phyloP scores from a whole-genome alignment of 768 basidiomycete genomes.

The Leccinum imitatum region DNA sequence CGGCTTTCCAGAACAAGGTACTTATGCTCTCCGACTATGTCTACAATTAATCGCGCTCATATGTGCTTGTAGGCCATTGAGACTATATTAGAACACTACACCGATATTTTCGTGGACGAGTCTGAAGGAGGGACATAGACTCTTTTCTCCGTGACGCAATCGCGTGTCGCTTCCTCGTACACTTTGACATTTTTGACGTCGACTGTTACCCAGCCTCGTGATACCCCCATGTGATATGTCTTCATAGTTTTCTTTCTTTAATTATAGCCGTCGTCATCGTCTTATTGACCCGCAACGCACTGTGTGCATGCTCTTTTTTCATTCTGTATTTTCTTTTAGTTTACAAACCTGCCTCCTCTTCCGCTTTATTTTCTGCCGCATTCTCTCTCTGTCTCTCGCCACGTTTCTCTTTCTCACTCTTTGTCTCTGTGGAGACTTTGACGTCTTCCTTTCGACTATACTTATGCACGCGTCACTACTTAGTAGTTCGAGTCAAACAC shows the following conservation, averaged over 20 bases:
- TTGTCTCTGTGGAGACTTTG: neutral
- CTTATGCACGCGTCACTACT: neutral
- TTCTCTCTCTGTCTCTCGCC: neutral
- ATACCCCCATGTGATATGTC: conserved; percentile 27
- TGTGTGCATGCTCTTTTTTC: neutral
- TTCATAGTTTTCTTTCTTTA: conserved; percentile 13
- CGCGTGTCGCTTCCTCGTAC: neutral
- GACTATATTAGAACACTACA: conserved; percentile 91
- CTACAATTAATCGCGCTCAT: conserved; percentile 7
- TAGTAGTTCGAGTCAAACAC: neutral
- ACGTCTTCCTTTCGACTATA: neutral
- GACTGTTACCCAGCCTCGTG: conserved; percentile 25
- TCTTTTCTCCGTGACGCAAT: neutral
- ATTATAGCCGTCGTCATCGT: conserved; percentile 6
- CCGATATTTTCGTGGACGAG: conserved; percentile 96
- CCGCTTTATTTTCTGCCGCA: neutral
- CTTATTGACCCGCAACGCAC: conserved; percentile 7
- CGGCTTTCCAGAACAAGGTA: conserved; percentile 72
- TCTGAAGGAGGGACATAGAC: conserved; percentile 43
- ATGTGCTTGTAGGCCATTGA: conserved; percentile 71
- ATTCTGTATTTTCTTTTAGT: neutral
- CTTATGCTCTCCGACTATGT: neutral
- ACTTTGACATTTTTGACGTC: conserved; percentile 2
- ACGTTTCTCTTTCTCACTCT: neutral
- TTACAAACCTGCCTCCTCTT: neutral